phyloP scores from a whole-genome alignment of 495 filamentous ascomycete species.

The Tuber borchii region DNA sequence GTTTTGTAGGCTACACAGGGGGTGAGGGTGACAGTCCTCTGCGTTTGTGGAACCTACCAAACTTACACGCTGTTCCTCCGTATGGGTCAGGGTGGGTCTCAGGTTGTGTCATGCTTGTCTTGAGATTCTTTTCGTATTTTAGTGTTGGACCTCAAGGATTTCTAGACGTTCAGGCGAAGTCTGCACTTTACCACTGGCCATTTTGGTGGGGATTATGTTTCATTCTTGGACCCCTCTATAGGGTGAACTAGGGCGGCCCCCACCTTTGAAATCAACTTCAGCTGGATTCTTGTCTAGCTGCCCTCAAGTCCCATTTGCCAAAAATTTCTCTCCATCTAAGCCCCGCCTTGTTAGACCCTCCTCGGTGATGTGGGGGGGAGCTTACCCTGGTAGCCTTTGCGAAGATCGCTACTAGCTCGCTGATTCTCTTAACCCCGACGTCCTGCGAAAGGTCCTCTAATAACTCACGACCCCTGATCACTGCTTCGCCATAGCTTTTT shows the following conservation, averaged over 20 bases:
- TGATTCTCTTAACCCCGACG: slow-evolving; percentile 51
- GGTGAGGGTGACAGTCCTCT: too few species aligned
- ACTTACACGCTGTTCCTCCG: too few species aligned
- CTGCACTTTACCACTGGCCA: neutral
- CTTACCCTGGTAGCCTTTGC: slow-evolving; percentile 71
- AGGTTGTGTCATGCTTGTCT: neutral
- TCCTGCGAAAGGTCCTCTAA: slow-evolving; percentile 23
- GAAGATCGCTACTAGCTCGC: slow-evolving; percentile 76
- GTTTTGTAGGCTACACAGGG: too few species aligned
- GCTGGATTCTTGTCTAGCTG: neutral
- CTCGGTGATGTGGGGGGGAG: slow-evolving; percentile 8
- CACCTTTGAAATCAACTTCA: neutral
- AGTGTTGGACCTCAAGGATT: neutral
- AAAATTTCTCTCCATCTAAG: neutral
- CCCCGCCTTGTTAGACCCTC: neutral
- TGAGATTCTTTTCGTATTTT: neutral
- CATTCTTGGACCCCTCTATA: too few species aligned
- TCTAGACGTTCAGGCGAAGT: neutral
- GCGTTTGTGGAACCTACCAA: too few species aligned
- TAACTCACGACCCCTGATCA: slow-evolving; percentile 61
- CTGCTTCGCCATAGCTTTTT: slow-evolving; percentile 66
- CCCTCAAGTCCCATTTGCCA: neutral
- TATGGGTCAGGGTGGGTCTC: neutral
- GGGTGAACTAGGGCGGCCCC: neutral
- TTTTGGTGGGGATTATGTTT: too few species aligned